Base-by-base conservation (phyloP, 352 stramenopile genomes). In the Globisporangium irregulare region DNA sequence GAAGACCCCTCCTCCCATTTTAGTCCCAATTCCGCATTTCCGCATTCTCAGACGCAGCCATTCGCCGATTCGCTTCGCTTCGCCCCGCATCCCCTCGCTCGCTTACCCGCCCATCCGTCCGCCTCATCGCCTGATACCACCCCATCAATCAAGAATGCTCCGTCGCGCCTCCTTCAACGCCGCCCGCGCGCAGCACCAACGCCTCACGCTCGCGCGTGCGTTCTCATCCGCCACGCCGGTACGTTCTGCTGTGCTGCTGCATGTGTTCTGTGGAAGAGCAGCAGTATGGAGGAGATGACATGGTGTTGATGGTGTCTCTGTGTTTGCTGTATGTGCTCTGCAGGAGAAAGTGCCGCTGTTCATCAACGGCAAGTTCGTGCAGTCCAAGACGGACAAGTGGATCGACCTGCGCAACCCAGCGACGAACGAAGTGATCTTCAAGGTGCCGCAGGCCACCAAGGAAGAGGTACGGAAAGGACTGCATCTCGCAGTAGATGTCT, bases 321-420 rank as follows among this genome's bases (percentile, higher is more conserved):
- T 32, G 9, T 62, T 36, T 24, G 20, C 18, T 32, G 14, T 41
- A n/a, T 63, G 4, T 58, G 38, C 54, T 34, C 18, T 43, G 54
- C 54, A 91, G 81, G 77, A 87, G 57, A 84, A 82, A 18, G 86
- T 94, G 53, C 87, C 86, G 69, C 81, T 93, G 62, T 97, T 98
- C 65, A 98, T 98, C 75, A 91, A 97, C 68, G 93, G 93, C 71
- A 83, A 97, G 72, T 98, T 97, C 66, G 88, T 97, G 50, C 77
- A 96, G 59, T 98, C 92, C 62, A 95, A 93, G 71, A 93, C 89
- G 1, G 74, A 84, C 72, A 93, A 98, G 72, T 97, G 86, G 89
- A 97, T 98, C 63, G 89, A 97, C 59, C 58, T 99, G 43, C 84
- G 77, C 65, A 97, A 98, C 78, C 93, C 95, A 57, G 92, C 92